A percentile compares a stretch with the other conserved stretches of the same genome.
These are phyloP conservation scores for Peribolospora kevripleyi DNA, from an alignment of 768 basidiomycete genomes.

Conservation along the genomic window DNA sequence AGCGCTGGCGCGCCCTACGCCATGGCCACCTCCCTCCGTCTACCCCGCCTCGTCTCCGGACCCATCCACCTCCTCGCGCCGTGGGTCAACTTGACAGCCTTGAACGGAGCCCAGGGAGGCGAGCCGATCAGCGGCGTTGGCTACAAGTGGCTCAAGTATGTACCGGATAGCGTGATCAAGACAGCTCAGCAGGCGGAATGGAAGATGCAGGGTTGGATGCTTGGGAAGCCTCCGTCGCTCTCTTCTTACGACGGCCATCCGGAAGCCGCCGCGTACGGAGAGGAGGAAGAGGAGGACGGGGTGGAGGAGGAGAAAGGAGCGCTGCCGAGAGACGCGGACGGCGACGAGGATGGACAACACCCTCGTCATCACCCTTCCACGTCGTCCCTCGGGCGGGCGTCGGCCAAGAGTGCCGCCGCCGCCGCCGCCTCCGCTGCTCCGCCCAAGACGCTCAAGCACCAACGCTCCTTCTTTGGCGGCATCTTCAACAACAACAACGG, in stretches of 20 bases:
- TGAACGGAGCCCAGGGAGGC: conserved; percentile 28
- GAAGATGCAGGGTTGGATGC: conserved; percentile 88
- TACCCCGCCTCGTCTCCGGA: conserved; percentile 51
- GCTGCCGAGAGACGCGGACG: neutral
- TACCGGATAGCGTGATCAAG: conserved; percentile 74
- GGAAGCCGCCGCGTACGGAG: neutral
- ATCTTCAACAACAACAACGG: too few species aligned
- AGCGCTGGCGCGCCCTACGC: conserved; percentile 91
- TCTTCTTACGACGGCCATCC: conserved; percentile 16
- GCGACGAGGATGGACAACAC: neutral
- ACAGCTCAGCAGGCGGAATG: conserved; percentile 93
- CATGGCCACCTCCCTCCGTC: conserved; percentile 54
- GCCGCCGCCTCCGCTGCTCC: too few species aligned
- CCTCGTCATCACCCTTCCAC: too few species aligned
- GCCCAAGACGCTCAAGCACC: too few species aligned
- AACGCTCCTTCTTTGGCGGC: too few species aligned
- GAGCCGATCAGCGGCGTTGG: conserved; percentile 28
- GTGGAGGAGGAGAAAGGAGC: neutral
- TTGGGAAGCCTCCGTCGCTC: conserved; percentile 76
- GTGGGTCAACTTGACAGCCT: conserved; percentile 62
- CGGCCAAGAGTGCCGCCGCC: too few species aligned
- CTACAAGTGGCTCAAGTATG: conserved; percentile 92
- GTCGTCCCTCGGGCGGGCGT: too few species aligned
- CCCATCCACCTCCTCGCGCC: conserved; percentile 74
- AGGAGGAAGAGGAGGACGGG: neutral